Base-by-base conservation (phyloP, 2,329 filamentous ascomycete species). In the Macrophomina pseudophaseolina region DNA sequence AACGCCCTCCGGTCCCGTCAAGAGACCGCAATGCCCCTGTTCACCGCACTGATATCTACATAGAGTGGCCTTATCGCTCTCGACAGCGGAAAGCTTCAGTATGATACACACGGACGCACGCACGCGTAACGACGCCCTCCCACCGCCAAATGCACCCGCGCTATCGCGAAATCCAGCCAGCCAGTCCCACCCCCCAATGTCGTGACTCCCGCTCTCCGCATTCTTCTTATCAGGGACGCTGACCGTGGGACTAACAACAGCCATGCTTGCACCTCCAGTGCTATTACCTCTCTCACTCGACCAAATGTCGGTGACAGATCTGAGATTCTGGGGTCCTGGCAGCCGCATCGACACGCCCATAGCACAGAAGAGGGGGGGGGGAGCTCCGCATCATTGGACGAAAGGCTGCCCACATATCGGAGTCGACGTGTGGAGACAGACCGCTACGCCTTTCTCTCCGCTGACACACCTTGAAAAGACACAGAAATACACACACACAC, bases 261-360 rank as follows among this genome's bases (percentile, higher is more conserved):
- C 42, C 16, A 46, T 30, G 30, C 23, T 30, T 42, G 35, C 35
- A 32, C 33, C 35, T 16, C 12, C 30, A 33, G 49, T 7, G 49
- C 49, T 35, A 14, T 30, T 30, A 23, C 23, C 23, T 23, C 23
- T 23, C 23, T 23, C 23, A 23, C 23, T 23, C 23, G 23, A 23
- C 28, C 32, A 54, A 54, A 54, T 54, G 52, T 54, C 52, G 52
- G 52, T 54, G 52, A 54, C 52, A 18, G 52, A 5, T 38, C 16
- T 35, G 16, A 14, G 23, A 8, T 23, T 23, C 23, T 23, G 23
- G 23, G 23, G 23, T 3, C 23, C 23, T 23, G 23, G n/a, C n/a
- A n/a, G n/a, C n/a, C n/a, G n/a, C n/a, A 23, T 23, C 23, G 3
- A 23, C 23, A 23, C 23, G 23, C 23, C 23, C 23, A 23, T 23